These are phyloP conservation scores for Aspergillus neotritici DNA, from an alignment of 2,329 filamentous ascomycete species.

Conservation along the genomic window DNA sequence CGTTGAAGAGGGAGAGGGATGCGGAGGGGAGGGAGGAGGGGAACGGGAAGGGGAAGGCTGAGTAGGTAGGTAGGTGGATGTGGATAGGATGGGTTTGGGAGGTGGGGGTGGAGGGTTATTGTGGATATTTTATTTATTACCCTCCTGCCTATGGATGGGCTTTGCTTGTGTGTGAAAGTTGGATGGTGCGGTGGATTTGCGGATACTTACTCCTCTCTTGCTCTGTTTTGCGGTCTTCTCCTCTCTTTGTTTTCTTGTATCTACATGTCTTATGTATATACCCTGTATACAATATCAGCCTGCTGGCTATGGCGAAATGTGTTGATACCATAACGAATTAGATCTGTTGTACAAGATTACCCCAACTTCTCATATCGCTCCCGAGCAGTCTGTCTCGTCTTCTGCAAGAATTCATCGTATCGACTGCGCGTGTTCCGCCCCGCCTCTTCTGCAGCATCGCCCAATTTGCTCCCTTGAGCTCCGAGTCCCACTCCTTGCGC, in stretches of 20 bases:
- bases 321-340: too few relatives aligned
- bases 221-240: too few relatives aligned
- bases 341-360: constrained; percentile 1
- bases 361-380: constrained; percentile 44
- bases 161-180: background rate
- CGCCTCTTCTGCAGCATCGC: constrained; percentile 45
- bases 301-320: too few relatives aligned
- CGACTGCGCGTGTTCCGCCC: constrained; percentile 44
- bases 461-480: constrained; percentile 45
- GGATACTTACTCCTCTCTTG: too few relatives aligned
- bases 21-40: constrained; percentile 9
- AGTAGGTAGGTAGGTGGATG: background rate
- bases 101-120: background rate
- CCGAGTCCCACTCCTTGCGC: constrained; percentile 47
- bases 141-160: background rate
- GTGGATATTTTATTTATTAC: background rate
- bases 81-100: background rate
- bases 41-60: constrained; percentile 9
- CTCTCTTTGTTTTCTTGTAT: too few relatives aligned
- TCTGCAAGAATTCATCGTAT: constrained; percentile 45
- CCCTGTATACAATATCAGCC: too few relatives aligned
- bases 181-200: too few relatives aligned
- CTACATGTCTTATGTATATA: too few relatives aligned
- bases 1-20: constrained; percentile 31
- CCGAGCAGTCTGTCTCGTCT: constrained; percentile 43